A percentile compares a stretch with the other conserved stretches of the same genome.
These are phyloP conservation scores for Polygonum maritimum DNA, from an alignment of 148 eudicot species.

Conservation along the genomic window DNA sequence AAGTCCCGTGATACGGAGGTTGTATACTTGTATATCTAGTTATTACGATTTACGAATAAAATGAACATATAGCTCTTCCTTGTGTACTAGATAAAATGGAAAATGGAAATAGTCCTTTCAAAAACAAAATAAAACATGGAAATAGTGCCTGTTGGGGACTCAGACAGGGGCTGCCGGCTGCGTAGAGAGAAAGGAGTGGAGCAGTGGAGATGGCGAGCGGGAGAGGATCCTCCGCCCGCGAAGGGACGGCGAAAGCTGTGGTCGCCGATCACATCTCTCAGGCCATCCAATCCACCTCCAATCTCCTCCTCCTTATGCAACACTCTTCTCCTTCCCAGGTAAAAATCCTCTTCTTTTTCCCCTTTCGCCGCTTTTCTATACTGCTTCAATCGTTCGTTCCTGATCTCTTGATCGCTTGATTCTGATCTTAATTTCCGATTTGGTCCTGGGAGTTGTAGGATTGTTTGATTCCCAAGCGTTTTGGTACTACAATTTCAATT, in stretches of 20 bases:
- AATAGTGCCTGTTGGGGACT: neutral
- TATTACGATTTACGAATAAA: too few relatives aligned
- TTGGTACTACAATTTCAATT: neutral
- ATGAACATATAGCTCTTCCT: too few relatives aligned
- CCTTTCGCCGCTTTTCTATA: neutral
- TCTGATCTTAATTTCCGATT: neutral
- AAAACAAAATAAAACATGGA: too few relatives aligned
- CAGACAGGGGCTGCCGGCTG: neutral
- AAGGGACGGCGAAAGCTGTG: constrained; percentile 54
- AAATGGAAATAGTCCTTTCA: too few relatives aligned
- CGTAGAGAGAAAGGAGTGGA: neutral
- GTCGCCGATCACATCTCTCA: constrained; percentile 68
- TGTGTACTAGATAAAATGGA: too few relatives aligned
- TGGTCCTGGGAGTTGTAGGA: neutral
- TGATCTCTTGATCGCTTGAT: neutral
- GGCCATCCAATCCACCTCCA: constrained; percentile 76
- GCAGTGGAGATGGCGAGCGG: neutral
- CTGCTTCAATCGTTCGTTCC: neutral
- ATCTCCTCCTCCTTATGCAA: constrained; percentile 85
- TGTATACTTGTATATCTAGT: too few relatives aligned
- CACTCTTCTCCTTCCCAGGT: constrained; percentile 88
- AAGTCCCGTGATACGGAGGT: too few relatives aligned
- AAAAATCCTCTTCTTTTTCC: neutral
- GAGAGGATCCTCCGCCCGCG: constrained; percentile 21
- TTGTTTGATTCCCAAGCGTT: neutral